These are phyloP conservation scores for Pestalotiopsis sp. DNA, from an alignment of 2,329 filamentous ascomycete species.

Conservation along the genomic window DNA sequence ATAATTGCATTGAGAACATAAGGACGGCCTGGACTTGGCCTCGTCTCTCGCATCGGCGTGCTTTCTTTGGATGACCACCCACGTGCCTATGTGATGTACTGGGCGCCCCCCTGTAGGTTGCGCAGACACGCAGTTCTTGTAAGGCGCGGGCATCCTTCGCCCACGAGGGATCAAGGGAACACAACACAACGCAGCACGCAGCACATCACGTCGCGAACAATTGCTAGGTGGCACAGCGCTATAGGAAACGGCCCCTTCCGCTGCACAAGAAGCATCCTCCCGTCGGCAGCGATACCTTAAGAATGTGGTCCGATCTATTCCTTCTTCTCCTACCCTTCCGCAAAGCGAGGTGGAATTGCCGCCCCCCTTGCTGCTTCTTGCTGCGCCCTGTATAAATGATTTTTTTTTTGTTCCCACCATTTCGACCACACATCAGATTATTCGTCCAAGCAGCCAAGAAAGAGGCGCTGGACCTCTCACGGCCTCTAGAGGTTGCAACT, in stretches of 20 bases:
- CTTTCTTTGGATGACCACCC: background rate
- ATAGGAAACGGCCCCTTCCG: conserved; percentile 10
- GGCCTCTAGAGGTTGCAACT: background rate
- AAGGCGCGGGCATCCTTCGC: background rate
- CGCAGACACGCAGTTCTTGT: background rate
- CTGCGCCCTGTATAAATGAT: background rate
- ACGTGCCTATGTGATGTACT: background rate
- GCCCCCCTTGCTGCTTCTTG: background rate
- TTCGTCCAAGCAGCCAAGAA: background rate
- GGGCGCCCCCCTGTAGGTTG: background rate
- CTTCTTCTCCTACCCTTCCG: background rate
- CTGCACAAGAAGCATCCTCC: conserved; percentile 10
- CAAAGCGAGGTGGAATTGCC: background rate
- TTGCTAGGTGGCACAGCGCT: conserved; percentile 9
- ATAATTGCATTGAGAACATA: background rate
- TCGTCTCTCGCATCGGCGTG: background rate
- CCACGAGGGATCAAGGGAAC: background rate
- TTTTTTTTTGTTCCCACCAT: background rate
- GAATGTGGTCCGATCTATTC: background rate
- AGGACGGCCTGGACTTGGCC: background rate
- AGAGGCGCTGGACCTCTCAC: background rate
- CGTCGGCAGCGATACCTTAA: conserved; percentile 10
- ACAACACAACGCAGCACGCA: background rate
- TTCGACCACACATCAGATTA: background rate
- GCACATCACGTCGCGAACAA: background rate